A percentile compares a stretch with the other conserved stretches of the same genome.
phyloP scores from a whole-genome alignment of 345 rosid species.

The Mangifera indica region DNA sequence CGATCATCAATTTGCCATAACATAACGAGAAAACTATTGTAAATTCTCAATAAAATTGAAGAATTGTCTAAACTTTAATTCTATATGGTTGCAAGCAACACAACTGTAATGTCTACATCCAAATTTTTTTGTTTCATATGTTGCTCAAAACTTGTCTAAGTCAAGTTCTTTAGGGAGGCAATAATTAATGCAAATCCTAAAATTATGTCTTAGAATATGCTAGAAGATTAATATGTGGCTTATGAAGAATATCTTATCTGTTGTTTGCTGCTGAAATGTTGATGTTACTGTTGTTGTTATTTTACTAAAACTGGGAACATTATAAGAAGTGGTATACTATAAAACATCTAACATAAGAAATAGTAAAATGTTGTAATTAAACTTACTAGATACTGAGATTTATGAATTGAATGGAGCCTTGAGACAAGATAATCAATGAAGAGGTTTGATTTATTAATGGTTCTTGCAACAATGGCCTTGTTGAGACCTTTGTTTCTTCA shows the following conservation, averaged over 20 bases:
- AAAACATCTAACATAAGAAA: no score
- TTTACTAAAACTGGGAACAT: no score
- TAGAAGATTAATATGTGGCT: no score
- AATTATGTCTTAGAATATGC: no score
- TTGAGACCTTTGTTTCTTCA: background rate
- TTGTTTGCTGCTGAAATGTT: no score
- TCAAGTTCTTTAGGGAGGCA: background rate
- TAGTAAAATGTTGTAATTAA: background rate
- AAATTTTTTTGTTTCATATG: background rate
- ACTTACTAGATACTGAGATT: background rate
- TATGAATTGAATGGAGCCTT: background rate
- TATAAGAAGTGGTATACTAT: background rate
- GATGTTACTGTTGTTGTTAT: no score
- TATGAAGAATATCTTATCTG: no score
- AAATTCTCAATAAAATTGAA: background rate
- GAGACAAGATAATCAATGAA: background rate
- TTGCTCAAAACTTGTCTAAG: background rate
- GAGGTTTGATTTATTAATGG: background rate
- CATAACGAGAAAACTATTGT: background rate
- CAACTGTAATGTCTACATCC: background rate
- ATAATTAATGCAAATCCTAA: background rate
- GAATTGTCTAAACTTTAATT: background rate
- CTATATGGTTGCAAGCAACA: background rate
- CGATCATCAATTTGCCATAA: background rate
- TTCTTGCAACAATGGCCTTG: background rate